Evolutionary conservation across 2,329 filamentous ascomycete genomes (phyloP), one percentile per base, ranked within the genome.

Genomic region (Graphium sp.): DNA sequence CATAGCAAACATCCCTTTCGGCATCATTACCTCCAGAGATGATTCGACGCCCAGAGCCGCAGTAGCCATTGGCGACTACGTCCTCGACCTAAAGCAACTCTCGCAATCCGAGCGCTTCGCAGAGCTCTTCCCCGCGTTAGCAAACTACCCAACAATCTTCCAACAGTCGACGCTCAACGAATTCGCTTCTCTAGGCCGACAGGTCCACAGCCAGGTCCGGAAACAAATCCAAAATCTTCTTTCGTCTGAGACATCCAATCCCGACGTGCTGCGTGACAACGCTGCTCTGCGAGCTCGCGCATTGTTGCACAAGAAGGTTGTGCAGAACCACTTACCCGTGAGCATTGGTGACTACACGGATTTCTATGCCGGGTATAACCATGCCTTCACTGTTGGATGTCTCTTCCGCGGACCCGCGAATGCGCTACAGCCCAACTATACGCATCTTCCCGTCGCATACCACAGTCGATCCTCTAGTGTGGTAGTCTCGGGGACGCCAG

Each of bases 321-420:
- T 71, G 23, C 60, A 56, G 30, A 68, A 60, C 37, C 74, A 81
- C 38, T 42, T 82, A 2, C 77, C 77, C 2, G 66, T 83, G 61
- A 58, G 63, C 29, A 79, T 82, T 41, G 73, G 74, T 22, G 77
- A 82, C 44, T 82, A 82, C 43, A 77, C 76, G 6, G 77, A 83
- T 45, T 82, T 83, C 54, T 83, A 76, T 41, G 76, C 72, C 7
- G 77, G 77, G n/a, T 47, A 70, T 36, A 73, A 80, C 43, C 77
- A 83, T 48, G 77, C 77, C 10, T 72, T 69, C 51, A 35, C 35
- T 37, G 58, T 73, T 15, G 74, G 74, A 5, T 60, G 66, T 2
- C 58, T 81, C 17, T 78, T 82, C 48, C 63, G 76, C 23, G 75
- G 74, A 0, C 59, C 70, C 1, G 59, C 64, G n/a, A 78, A 80